Percentiles rank a stretch among this genome's conserved stretches.
Conservation (phyloP, 2,329 filamentous ascomycete genomes). For the Diaporthe helianthi region DNA sequence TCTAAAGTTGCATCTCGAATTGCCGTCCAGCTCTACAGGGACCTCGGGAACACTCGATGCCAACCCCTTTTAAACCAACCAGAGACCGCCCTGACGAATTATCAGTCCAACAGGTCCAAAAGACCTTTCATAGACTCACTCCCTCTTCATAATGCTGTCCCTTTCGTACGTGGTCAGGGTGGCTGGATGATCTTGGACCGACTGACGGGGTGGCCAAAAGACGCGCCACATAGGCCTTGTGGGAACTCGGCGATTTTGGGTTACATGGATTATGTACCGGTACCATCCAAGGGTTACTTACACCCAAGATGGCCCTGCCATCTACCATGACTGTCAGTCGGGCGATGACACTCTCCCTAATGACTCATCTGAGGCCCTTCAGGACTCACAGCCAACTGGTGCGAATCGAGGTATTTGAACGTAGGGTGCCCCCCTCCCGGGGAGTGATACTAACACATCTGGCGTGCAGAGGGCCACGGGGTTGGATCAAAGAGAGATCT, state of each 20-base stretch:
- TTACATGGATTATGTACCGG: too few species aligned
- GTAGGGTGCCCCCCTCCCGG: neutral
- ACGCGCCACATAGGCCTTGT: slow-evolving; percentile 17
- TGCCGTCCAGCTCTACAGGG: slow-evolving; percentile 2
- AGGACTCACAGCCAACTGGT: neutral
- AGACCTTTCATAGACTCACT: neutral
- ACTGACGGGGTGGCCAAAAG: slow-evolving; percentile 12
- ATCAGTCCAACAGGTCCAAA: too few species aligned
- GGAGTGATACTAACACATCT: neutral
- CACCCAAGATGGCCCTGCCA: neutral
- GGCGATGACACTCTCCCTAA: neutral
- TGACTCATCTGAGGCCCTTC: slow-evolving; percentile 7
- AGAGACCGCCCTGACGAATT: neutral
- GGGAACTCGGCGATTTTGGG: neutral
- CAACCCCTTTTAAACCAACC: neutral
- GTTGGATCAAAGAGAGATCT: neutral
- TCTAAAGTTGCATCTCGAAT: slow-evolving; percentile 2
- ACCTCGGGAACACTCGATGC: neutral
- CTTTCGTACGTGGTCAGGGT: neutral
- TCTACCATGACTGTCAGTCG: neutral
- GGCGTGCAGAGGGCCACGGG: slow-evolving; percentile 12
- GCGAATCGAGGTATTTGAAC: neutral
- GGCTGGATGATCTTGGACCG: neutral
- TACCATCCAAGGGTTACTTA: neutral
- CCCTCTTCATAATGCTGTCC: neutral